Evolutionary conservation across 164 flowering plant genomes (phyloP).

Genomic region (Brasenia schreberi): DNA sequence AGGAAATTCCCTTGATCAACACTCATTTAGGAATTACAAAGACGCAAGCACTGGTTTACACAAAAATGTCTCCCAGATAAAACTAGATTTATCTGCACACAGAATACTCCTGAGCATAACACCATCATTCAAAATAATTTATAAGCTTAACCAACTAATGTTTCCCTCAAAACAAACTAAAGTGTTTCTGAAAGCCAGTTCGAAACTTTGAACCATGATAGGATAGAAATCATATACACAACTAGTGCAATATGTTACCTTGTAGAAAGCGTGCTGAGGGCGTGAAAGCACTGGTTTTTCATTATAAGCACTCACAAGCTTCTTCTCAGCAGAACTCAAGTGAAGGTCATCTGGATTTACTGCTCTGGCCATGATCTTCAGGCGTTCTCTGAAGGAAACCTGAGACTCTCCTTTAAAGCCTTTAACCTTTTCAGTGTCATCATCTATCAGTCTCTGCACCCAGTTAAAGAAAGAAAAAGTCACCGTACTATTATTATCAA

Average conservation of each 20-base stretch:
- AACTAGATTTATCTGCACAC: too few species aligned
- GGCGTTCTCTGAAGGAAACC: slow-evolving; percentile 79
- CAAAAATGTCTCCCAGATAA: too few species aligned
- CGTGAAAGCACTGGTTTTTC: slow-evolving; percentile 98
- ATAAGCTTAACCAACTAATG: too few species aligned
- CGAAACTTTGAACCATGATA: too few species aligned
- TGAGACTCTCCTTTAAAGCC: slow-evolving; percentile 65
- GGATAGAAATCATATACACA: too few species aligned
- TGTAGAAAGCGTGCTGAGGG: slow-evolving; percentile 84
- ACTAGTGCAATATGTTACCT: slow-evolving; percentile 23
- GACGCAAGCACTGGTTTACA: too few species aligned
- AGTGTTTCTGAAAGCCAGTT: too few species aligned
- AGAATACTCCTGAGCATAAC: too few species aligned
- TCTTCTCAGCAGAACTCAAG: slow-evolving; percentile 65
- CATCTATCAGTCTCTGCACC: slow-evolving; percentile 66
- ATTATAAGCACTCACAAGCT: slow-evolving; percentile 76
- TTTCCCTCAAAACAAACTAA: too few species aligned
- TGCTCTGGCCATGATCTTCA: slow-evolving; percentile 78
- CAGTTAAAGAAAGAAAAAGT: background rate
- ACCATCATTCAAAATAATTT: too few species aligned
- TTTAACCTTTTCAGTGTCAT: slow-evolving; percentile 82
- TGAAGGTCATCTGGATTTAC: slow-evolving; percentile 84
- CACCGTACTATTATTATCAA: too few species aligned
- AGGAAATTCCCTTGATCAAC: background rate
- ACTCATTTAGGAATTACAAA: too few species aligned